Conservation (phyloP, 441 rosid genomes). For the Populus trichocarpa region DNA sequence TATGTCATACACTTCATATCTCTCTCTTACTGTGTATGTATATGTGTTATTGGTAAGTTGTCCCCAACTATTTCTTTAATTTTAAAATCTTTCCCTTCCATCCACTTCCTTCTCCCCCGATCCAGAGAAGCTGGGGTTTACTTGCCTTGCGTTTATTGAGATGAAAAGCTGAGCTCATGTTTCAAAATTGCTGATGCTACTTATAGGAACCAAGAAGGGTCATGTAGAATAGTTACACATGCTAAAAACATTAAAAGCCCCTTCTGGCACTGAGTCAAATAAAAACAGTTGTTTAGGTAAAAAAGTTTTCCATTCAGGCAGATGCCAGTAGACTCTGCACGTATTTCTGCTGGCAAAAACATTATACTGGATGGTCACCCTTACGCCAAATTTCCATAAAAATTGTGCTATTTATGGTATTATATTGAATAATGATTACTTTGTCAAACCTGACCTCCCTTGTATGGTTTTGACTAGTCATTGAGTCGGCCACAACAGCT, state of each 20-base stretch:
- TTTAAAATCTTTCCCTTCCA: neutral
- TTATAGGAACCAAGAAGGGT: neutral
- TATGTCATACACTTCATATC: neutral
- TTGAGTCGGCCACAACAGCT: constrained; percentile 63
- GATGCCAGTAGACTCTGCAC: neutral
- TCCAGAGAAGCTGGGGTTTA: neutral
- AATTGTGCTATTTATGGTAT: neutral
- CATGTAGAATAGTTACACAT: neutral
- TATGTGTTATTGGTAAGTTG: neutral
- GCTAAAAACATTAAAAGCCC: neutral
- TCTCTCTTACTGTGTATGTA: neutral
- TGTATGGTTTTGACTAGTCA: constrained; percentile 44
- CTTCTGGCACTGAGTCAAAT: neutral
- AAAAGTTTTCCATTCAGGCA: neutral
- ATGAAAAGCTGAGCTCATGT: neutral
- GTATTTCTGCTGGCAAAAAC: neutral
- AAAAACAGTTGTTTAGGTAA: neutral
- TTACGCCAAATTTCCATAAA: neutral
- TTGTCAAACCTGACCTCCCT: constrained; percentile 11
- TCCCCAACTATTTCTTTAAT: neutral
- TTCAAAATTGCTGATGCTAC: neutral
- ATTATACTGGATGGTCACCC: neutral
- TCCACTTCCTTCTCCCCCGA: neutral
- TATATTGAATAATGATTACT: neutral
- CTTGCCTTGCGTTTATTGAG: neutral